Conservation (phyloP, 371 early-diverging fungal genomes). For the Apophysomyces ossiformis region DNA sequence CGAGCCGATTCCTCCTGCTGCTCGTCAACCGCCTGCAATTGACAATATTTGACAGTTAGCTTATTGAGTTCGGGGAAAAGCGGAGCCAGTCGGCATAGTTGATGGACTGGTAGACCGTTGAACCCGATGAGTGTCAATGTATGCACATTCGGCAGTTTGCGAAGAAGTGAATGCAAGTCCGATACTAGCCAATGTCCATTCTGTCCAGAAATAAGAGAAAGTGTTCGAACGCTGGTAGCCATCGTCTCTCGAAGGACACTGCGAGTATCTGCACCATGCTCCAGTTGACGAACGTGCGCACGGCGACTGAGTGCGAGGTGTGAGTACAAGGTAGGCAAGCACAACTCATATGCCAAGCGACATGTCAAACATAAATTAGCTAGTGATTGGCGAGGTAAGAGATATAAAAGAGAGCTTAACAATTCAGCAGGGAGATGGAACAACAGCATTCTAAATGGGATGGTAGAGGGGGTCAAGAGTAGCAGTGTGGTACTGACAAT, state of each 20-base stretch:
- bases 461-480: not conserved
- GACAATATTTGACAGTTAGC: not conserved
- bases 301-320: slow-evolving; percentile 35
- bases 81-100: slow-evolving; percentile 32
- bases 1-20: not conserved
- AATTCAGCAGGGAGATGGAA: slow-evolving; percentile 34
- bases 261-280: slow-evolving; percentile 20
- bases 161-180: slow-evolving; percentile 25
- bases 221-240: slow-evolving; percentile 15
- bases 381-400: slow-evolving; percentile 27
- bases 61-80: slow-evolving; percentile 2
- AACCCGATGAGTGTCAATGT: slow-evolving; percentile 32
- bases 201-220: slow-evolving; percentile 34
- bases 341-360: slow-evolving; percentile 23
- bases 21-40: not conserved
- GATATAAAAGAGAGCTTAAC: slow-evolving; percentile 18
- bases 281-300: slow-evolving; percentile 32
- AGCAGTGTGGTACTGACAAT: slow-evolving; percentile 18
- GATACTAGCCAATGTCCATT: slow-evolving; percentile 32
- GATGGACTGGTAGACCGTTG: slow-evolving; percentile 36
- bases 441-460: slow-evolving; percentile 19
- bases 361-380: slow-evolving; percentile 32
- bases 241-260: slow-evolving; percentile 22
- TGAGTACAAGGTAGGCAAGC: slow-evolving; percentile 34
- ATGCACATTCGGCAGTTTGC: slow-evolving; percentile 22